These are phyloP conservation scores for Colletotrichum spinosum DNA, from an alignment of 2,329 filamentous ascomycete species.

Conservation along the genomic window DNA sequence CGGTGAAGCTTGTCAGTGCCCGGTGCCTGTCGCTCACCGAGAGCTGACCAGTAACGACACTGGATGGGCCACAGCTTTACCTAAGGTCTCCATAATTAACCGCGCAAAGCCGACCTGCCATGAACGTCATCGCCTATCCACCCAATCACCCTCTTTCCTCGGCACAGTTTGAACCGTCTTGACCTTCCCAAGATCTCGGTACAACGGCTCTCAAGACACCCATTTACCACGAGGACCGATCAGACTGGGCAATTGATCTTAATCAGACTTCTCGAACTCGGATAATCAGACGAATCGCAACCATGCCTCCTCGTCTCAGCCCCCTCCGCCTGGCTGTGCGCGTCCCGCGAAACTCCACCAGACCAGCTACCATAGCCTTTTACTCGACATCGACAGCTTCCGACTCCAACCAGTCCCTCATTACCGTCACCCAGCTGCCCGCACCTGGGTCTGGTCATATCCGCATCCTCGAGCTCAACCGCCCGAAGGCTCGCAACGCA, in stretches of 20 bases:
- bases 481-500: constrained; percentile 87
- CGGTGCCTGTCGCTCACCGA: background rate
- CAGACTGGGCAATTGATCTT: background rate
- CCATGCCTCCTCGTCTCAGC: constrained; percentile 49
- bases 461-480: constrained; percentile 87
- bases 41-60: background rate
- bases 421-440: constrained; percentile 80
- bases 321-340: constrained; percentile 37
- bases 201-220: background rate
- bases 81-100: constrained; percentile 29
- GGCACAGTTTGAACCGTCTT: constrained; percentile 8
- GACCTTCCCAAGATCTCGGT: too few species aligned
- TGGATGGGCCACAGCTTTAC: background rate
- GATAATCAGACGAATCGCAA: constrained; percentile 4
- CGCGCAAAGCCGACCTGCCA: constrained; percentile 28
- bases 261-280: background rate
- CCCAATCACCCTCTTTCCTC: constrained; percentile 27
- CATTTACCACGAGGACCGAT: background rate
- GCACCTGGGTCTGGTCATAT: constrained; percentile 86
- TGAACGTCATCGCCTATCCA: constrained; percentile 34
- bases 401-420: constrained; percentile 56
- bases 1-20: constrained; percentile 11
- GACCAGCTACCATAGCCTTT: constrained; percentile 29
- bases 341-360: constrained; percentile 37
- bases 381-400: constrained; percentile 59